Evolutionary conservation across 768 basidiomycete species (phyloP), one percentile per base, ranked within the genome.

Genomic region (Russula lepida): DNA sequence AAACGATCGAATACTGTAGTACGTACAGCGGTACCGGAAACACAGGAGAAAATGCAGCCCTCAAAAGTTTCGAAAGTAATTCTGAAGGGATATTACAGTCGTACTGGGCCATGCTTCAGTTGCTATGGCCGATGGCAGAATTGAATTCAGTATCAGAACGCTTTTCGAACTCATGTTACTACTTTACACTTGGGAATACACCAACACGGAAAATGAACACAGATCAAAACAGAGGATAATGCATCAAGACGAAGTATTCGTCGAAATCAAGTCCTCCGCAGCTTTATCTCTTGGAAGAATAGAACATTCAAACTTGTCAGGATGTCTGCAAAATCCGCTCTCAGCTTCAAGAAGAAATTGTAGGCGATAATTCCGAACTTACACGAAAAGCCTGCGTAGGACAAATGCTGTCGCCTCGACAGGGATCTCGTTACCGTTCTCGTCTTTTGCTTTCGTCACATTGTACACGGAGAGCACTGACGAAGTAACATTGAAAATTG

Each of bases 361-460:
- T 19, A 8, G 23, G n/a, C 17, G 41, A 28, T 17, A 15, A 41
- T 17, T 15, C 39, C 11, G 2, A 17, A 17, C 51, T 21, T 25
- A 48, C 55, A 57, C 21, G n/a, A 54, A n/a, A 4, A 57, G 27
- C n/a, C 35, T 19, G 9, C 17, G 33, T 2, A 8, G 8, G 4
- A 39, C 21, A n/a, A n/a, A n/a, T n/a, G n/a, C n/a, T 9, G 30
- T 35, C 13, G 28, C 28, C 0, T 52, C 28, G 1, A 66, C 50
- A 1, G 54, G 62, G 11, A 64, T 64, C 0, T 63, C 62, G 35
- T 33, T 6, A 6, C 55, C 58, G 8, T 64, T 17, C 23, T 59
- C 25, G 30, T 66, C 62, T 32, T 54, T 57, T n/a, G 64, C 62
- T 39, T 66, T 66, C 5, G 48, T 33, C 9, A 66, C 25, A 17